Evolutionary conservation across 148 eudicot species (phyloP), one percentile per base, ranked within the genome.

Genomic region (Limonium bicolor): DNA sequence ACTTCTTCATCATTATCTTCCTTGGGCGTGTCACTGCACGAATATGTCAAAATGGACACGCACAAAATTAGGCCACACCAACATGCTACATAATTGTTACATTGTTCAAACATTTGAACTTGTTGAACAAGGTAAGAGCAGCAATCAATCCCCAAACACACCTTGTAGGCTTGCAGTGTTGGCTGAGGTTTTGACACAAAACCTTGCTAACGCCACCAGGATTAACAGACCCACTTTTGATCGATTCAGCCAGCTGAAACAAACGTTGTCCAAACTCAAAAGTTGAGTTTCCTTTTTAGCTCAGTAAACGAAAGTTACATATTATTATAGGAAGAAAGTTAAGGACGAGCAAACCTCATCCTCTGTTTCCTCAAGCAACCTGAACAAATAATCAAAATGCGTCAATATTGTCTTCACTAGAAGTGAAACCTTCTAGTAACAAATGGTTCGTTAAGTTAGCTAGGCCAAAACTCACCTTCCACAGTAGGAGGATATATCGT

Each of bases 351-450:
- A 66, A 55, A 69, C 97, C 80, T 84, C 82, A 51, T 90, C 95
- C 71, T 90, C 97, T 35, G 83, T 80, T 64, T 80, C 78, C 66
- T 90, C 97, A 23, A 90, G 93, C 69, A 90, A 76, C 85, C 97
- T 90, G 69, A 35, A 43, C 16, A n/a, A 20, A 23, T 43, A 23
- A 22, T 26, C 13, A 43, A 2, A 23, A 14, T 25, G 17, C 15
- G 48, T 43, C 48, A 43, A 43, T 23, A 43, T 43, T 13, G 11
- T 13, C 7, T 43, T 13, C 31, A 1, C 3, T 25, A 43, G 16
- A 43, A 2, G 3, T 43, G 29, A 25, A 42, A 25, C 28, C 14
- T 43, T 24, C 12, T 9, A 43, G 13, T 11, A 41, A 11, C 27
- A 20, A 17, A 25, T 24, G 30, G 10, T 43, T 18, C 10, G 11